A percentile compares a stretch with the other conserved stretches of the same genome.
phyloP scores from a whole-genome alignment of 441 rosid species.

The Pelargonium fulgidum region DNA sequence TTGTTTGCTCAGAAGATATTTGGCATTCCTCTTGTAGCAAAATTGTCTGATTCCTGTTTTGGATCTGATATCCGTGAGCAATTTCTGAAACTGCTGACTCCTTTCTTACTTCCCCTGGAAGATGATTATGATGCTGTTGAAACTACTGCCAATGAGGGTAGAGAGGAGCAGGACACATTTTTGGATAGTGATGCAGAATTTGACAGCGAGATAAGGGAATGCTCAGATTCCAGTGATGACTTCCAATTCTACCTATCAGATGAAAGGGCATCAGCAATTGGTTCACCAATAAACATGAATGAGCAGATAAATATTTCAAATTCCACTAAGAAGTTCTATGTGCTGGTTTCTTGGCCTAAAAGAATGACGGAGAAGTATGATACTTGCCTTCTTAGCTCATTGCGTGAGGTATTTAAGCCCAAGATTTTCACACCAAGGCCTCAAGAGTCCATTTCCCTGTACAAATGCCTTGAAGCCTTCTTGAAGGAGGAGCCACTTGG shows the following conservation, averaged over 20 bases:
- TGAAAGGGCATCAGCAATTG: constrained; percentile 54
- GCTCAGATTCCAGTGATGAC: constrained; percentile 41
- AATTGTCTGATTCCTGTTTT: constrained; percentile 37
- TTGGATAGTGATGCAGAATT: constrained; percentile 29
- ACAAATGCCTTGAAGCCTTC: constrained; percentile 76
- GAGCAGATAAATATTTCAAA: constrained; percentile 34
- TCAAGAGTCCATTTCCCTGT: constrained; percentile 56
- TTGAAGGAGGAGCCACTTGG: constrained; percentile 77
- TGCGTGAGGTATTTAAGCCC: constrained; percentile 50
- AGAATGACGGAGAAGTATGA: constrained; percentile 45
- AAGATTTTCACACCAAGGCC: constrained; percentile 39
- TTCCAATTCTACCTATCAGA: constrained; percentile 58
- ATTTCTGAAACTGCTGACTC: constrained; percentile 53
- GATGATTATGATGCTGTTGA: constrained; percentile 26
- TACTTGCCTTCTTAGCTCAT: constrained; percentile 39
- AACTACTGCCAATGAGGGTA: constrained; percentile 31
- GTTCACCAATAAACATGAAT: constrained; percentile 38
- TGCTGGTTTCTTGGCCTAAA: constrained; percentile 57
- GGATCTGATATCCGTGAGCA: constrained; percentile 55
- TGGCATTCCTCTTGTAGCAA: constrained; percentile 83
- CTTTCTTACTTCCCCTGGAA: constrained; percentile 44
- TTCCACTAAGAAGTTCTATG: constrained; percentile 31
- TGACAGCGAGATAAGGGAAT: constrained; percentile 31
- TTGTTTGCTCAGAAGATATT: constrained; percentile 48
- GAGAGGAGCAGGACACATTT: constrained; percentile 19